A percentile compares a stretch with the other conserved stretches of the same genome.
Evolutionary conservation across 1,284 basidiomycete species (phyloP).

Genomic region (Austropuccinia psidii): DNA sequence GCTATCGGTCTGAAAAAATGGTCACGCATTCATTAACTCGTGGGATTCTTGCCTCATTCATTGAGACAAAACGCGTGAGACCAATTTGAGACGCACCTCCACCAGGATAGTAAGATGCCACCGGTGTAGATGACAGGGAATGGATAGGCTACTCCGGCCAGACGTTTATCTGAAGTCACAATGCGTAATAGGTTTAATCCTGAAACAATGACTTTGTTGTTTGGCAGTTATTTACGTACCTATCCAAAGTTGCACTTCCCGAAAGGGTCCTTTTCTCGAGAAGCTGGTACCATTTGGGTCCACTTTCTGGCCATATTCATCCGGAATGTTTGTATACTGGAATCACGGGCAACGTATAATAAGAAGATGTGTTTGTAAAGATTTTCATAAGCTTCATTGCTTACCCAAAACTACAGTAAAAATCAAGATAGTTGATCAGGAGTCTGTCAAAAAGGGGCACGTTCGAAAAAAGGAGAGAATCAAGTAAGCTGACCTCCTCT

Average conservation of each 20-base stretch:
- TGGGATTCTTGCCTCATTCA: background rate
- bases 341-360: slow-evolving; percentile 37
- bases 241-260: slow-evolving; percentile 68
- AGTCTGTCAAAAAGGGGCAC: background rate
- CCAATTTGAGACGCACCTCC: slow-evolving; percentile 51
- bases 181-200: too few relatives aligned
- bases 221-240: slow-evolving; percentile 43
- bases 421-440: background rate
- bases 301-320: slow-evolving; percentile 56
- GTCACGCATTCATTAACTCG: background rate
- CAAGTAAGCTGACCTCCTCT: slow-evolving; percentile 13
- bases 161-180: slow-evolving; percentile 51
- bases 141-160: slow-evolving; percentile 68
- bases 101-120: slow-evolving; percentile 64
- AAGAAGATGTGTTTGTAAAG: background rate
- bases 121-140: slow-evolving; percentile 73
- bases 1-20: slow-evolving; percentile 57
- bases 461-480: background rate
- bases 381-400: background rate
- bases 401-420: slow-evolving; percentile 26
- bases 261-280: slow-evolving; percentile 62
- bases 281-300: slow-evolving; percentile 50
- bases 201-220: background rate
- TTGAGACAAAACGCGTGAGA: too few relatives aligned
- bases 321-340: slow-evolving; percentile 64